Base-by-base conservation (phyloP, 257 asterid species). In the Rehmannia glutinosa region DNA sequence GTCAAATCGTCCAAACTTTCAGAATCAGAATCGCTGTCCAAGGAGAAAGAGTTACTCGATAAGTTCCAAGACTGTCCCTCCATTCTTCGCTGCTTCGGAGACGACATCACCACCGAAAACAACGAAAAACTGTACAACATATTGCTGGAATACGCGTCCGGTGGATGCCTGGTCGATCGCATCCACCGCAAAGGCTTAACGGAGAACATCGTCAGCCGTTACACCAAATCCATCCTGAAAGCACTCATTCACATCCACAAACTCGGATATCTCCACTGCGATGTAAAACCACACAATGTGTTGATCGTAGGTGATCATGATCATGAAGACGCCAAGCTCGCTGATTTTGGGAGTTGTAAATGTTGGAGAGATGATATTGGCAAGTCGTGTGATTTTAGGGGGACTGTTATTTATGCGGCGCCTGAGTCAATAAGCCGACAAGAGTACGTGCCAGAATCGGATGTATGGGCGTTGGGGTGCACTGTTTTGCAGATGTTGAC, bases 381-480 rank as follows among this genome's bases (percentile, higher is more conserved):
- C 36, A 32, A 32, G 36, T 32, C 4, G 3, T 32, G 36, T 6
- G 36, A 6, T 32, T 32, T 32, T 32, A 32, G 36, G 36, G 36
- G 36, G 13, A 92, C 96, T 36, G 97, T 96, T 3, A 16, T 92
- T 72, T 91, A 91, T 50, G 89, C 89, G 96, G 86, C 98, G 64
- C 96, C 98, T 66, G 98, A 91, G 76, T 82, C 82, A 84, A 85
- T 87, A 0, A 52, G 80, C 79, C 82, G 82, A 17, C 96, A 83
- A 70, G 85, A 13, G 21, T 45, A 12, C 20, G 69, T 1, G 13
- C 76, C 96, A 63, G 94, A 45, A 17, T 45, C 98, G 38, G 98
- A 92, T 55, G 53, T 92, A 0, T 92, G 98, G 98, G 92, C 94
- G 7, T 74, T 87, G 5, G 98, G 98, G 10, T 92, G 98, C 51